These are phyloP conservation scores for Auricularia cornea DNA, from an alignment of 768 basidiomycete genomes.

Conservation along the genomic window DNA sequence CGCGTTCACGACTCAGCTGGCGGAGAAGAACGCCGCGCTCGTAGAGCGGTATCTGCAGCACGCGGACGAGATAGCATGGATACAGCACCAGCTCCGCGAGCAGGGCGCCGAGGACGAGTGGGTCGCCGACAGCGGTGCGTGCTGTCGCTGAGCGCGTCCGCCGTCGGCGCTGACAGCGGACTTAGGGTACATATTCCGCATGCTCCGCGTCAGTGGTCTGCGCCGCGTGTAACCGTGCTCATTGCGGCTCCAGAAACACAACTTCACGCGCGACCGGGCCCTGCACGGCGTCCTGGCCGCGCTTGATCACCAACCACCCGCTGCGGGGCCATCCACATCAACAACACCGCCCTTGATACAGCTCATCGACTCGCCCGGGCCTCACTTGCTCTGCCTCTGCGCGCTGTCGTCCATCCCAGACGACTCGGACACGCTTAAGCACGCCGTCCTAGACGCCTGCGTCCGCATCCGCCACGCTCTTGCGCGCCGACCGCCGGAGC, in stretches of 20 bases:
- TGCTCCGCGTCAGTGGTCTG: background rate
- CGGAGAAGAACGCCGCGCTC: background rate
- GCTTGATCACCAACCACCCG: constrained; percentile 42
- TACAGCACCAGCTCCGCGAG: background rate
- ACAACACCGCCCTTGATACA: background rate
- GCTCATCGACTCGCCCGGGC: background rate
- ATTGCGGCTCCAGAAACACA: constrained; percentile 54
- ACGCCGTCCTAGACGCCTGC: constrained; percentile 26
- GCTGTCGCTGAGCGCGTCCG: background rate
- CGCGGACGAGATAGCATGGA: background rate
- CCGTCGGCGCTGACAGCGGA: background rate
- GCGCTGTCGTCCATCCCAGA: constrained; percentile 22
- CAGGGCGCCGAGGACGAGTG: background rate
- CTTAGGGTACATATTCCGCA: background rate
- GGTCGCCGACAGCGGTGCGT: background rate
- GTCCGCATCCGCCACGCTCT: constrained; percentile 45
- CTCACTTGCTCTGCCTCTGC: background rate
- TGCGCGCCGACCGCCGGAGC: constrained; percentile 60
- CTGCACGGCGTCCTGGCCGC: constrained; percentile 49
- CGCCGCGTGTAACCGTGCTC: background rate
- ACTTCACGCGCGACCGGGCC: constrained; percentile 54
- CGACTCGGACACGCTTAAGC: constrained; percentile 26
- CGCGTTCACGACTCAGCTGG: background rate
- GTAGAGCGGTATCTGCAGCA: background rate
- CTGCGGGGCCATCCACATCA: background rate